These are phyloP conservation scores for Metroxylon sagu DNA, from an alignment of 176 grass and related monocot genomes.

Conservation along the genomic window DNA sequence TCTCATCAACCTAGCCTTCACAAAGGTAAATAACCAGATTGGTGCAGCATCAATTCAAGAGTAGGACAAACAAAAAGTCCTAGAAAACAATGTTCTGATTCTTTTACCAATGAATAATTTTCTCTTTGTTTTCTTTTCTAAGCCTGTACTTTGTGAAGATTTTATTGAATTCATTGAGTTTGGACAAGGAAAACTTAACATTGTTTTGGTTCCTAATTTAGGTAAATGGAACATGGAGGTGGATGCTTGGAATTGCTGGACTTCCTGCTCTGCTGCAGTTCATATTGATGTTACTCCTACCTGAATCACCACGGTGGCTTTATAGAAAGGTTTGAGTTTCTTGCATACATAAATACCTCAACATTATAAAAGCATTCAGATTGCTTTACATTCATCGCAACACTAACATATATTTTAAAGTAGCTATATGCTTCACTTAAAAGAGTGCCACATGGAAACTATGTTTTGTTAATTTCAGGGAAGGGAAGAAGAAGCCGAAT, in stretches of 20 bases:
- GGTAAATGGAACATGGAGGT: slow-evolving; percentile 86
- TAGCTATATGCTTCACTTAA: too few relatives aligned
- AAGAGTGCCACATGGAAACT: background rate
- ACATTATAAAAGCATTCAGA: too few relatives aligned
- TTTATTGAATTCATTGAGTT: background rate
- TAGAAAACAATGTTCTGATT: too few relatives aligned
- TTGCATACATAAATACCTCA: too few relatives aligned
- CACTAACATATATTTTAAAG: too few relatives aligned
- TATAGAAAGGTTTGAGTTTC: slow-evolving; percentile 52
- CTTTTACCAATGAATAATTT: too few relatives aligned
- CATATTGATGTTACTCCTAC: slow-evolving; percentile 70
- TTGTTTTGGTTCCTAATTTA: slow-evolving; percentile 13
- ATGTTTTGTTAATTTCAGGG: slow-evolving; percentile 15
- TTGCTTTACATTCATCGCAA: too few relatives aligned
- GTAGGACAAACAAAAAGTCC: too few relatives aligned
- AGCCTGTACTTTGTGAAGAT: too few relatives aligned
- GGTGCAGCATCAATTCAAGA: too few relatives aligned
- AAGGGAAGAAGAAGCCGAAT: slow-evolving; percentile 50
- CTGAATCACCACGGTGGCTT: slow-evolving; percentile 92
- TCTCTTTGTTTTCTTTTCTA: too few relatives aligned
- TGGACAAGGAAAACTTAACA: background rate
- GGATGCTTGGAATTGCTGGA: slow-evolving; percentile 95
- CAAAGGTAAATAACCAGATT: slow-evolving; percentile 32
- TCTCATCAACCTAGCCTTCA: slow-evolving; percentile 95
- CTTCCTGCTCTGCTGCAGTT: slow-evolving; percentile 81